Evolutionary conservation across 2,329 filamentous ascomycete genomes (phyloP), one percentile per base, ranked within the genome.

Genomic region (Fusarium drepaniforme): DNA sequence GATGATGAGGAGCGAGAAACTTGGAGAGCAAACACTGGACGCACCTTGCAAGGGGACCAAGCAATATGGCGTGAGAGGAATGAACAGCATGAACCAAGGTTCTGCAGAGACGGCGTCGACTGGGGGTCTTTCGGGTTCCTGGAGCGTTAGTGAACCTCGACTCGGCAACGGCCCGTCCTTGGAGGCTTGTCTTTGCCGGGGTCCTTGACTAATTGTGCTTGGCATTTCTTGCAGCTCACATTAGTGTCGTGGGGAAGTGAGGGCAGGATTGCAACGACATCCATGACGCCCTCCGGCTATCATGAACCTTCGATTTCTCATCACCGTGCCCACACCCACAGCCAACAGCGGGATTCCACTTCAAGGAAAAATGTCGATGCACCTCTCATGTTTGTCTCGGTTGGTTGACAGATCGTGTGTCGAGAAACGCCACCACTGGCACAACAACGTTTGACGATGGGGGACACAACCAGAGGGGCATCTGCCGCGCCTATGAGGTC

Each of bases 201-300:
- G 60, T 49, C 73, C 73, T 73, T 67, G 70, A 59, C 62, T 63
- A 61, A 66, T 68, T 44, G 51, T 44, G 42, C 71, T 70, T 74
- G 74, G 46, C 65, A 75, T 75, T 75, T 76, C 74, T 75, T 75
- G 74, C 74, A 75, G 73, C 67, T 72, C 46, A 69, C 70, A 75
- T 75, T 75, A 74, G 73, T 67, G 67, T 53, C 49, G 63, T 69
- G 46, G 30, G 63, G 67, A 61, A 56, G 44, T 56, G 66, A 64
- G 49, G 33, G 42, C 42, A 33, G 67, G 59, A 46, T 65, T 60
- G 57, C 61, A 46, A 64, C 66, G 38, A 71, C 57, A 62, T 60
- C 59, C 58, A 60, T 60, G 68, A 64, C 63, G 49, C 61, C 61
- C 64, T 61, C 62, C 53, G 66, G 68, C 35, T 73, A 63, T 66